phyloP scores from a whole-genome alignment of 2,329 filamentous ascomycete genomes.

The Knoxdaviesia capensis region DNA sequence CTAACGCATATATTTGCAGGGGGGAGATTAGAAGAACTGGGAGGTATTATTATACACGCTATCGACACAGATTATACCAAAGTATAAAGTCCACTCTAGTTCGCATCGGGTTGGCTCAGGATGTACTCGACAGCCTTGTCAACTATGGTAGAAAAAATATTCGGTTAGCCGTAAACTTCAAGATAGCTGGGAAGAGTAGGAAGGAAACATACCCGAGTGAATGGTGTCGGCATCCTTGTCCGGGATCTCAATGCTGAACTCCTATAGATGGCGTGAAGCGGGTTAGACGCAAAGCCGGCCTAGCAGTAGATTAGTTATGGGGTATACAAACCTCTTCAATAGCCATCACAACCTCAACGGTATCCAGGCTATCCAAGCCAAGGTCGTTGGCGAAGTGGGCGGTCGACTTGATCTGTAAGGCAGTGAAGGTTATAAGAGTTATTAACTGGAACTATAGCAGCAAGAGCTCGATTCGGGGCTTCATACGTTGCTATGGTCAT shows the following conservation, averaged over 20 bases:
- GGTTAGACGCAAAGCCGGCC: too few relatives aligned
- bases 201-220: conserved; percentile 57
- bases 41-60: too few relatives aligned
- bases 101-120: conserved; percentile 76
- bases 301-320: too few relatives aligned
- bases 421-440: conserved; percentile 5
- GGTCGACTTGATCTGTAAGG: conserved; percentile 49
- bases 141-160: conserved; percentile 28
- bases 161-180: neutral
- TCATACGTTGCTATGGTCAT: conserved; percentile 39
- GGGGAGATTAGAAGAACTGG: too few relatives aligned
- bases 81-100: conserved; percentile 19
- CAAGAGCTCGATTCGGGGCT: conserved; percentile 8
- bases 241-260: conserved; percentile 84
- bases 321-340: conserved; percentile 64
- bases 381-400: conserved; percentile 97
- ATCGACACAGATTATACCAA: too few relatives aligned
- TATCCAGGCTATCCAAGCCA: conserved; percentile 90
- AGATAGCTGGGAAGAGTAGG: neutral
- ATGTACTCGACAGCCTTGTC: conserved; percentile 94
- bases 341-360: conserved; percentile 98
- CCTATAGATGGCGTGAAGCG: conserved; percentile 9
- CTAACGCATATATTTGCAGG: too few relatives aligned
- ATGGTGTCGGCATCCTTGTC: conserved; percentile 92
- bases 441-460: neutral